Evolutionary conservation across 139 green algal species (phyloP).

Genomic region (Yamagishiella unicocca): DNA sequence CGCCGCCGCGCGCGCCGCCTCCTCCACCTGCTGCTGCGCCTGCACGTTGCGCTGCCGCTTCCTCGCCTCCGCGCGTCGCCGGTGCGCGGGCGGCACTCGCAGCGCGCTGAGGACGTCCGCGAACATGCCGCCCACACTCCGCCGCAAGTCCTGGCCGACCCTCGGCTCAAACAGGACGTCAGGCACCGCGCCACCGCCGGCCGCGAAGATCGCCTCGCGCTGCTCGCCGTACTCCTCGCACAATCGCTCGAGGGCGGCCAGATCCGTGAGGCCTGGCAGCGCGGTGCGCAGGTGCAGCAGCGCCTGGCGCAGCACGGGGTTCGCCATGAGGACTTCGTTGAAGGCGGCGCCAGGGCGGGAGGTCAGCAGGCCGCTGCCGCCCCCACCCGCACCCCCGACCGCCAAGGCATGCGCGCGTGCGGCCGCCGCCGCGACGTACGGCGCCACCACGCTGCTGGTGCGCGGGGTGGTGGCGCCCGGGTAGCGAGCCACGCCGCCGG

Average conservation of each 20-base stretch:
- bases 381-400: neutral
- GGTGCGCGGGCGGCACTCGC: neutral
- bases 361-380: neutral
- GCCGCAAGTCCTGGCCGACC: neutral
- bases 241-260: neutral
- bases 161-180: slow-evolving; percentile 4
- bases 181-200: too few species aligned
- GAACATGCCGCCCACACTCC: neutral
- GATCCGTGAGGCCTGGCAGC: slow-evolving; percentile 6
- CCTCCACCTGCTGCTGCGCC: neutral
- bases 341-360: neutral
- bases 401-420: neutral
- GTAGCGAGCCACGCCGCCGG: slow-evolving; percentile 17
- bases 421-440: neutral
- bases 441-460: neutral
- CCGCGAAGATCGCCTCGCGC: neutral
- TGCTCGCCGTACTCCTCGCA: slow-evolving; percentile 7
- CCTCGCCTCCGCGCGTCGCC: neutral
- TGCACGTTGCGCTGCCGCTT: neutral
- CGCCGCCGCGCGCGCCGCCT: neutral
- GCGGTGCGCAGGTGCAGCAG: slow-evolving; percentile 38
- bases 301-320: slow-evolving; percentile 17
- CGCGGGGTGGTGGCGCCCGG: slow-evolving; percentile 19
- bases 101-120: neutral
- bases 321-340: slow-evolving; percentile 4